phyloP scores from a whole-genome alignment of 148 eudicot species.

The Vaccinium myrtillus region DNA sequence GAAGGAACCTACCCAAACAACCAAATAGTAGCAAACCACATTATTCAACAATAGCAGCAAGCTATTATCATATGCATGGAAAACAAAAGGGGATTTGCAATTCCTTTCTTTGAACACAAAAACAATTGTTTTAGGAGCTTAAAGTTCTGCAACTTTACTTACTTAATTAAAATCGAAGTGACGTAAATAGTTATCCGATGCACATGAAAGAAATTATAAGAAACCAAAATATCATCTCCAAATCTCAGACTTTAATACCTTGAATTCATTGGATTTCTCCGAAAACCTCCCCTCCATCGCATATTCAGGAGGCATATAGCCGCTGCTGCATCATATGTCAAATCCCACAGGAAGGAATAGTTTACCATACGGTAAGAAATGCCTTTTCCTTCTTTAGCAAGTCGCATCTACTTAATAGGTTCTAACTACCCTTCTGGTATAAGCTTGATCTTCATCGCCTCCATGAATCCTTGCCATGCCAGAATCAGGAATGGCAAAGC shows the following conservation, averaged over 20 bases:
- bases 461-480: conserved; percentile 61
- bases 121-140: neutral
- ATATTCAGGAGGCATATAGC: too few species aligned
- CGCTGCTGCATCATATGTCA: too few species aligned
- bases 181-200: neutral
- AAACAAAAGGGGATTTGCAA: neutral
- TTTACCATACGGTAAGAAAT: neutral
- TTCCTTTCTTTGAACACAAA: neutral
- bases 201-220: neutral
- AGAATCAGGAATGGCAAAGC: conserved; percentile 33
- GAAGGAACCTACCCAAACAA: neutral
- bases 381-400: neutral
- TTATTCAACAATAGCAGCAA: neutral
- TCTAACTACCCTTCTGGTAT: conserved; percentile 50
- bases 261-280: too few species aligned
- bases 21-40: neutral
- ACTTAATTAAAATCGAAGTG: too few species aligned
- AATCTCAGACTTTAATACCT: neutral
- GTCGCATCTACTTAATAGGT: conserved; percentile 44
- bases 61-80: neutral
- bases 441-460: conserved; percentile 44
- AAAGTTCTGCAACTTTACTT: neutral
- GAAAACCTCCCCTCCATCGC: too few species aligned
- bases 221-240: neutral
- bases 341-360: too few species aligned